Evolutionary conservation across 1,139 yeast genomes (phyloP).

Genomic region (Trichomonascaceae sp.): DNA sequence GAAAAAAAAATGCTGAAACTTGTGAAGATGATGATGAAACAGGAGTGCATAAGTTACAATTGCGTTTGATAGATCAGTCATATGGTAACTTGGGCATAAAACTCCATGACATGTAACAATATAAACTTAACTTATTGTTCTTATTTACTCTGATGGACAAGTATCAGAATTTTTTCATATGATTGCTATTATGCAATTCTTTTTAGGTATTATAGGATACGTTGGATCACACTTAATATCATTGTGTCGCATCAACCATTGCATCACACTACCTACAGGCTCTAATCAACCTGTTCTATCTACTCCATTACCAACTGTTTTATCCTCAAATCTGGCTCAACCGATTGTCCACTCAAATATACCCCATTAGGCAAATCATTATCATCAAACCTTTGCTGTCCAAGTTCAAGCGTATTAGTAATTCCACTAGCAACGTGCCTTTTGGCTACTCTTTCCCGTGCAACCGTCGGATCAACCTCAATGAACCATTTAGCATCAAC

Average conservation of each 20-base stretch:
- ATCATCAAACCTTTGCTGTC: slow-evolving; percentile 52
- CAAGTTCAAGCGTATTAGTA: slow-evolving; percentile 49
- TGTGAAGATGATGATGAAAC: background rate
- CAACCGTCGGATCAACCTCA: slow-evolving; percentile 41
- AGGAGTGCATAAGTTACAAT: background rate
- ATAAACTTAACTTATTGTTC: too few relatives aligned
- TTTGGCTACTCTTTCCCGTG: slow-evolving; percentile 54
- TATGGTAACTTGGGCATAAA: too few relatives aligned
- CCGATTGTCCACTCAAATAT: slow-evolving; percentile 44
- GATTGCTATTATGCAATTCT: background rate
- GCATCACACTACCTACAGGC: too few relatives aligned
- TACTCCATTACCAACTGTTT: background rate
- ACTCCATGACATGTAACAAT: too few relatives aligned
- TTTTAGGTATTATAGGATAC: too few relatives aligned
- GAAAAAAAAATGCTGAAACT: too few relatives aligned
- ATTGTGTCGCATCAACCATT: too few relatives aligned
- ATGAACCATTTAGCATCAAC: slow-evolving; percentile 36
- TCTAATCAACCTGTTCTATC: too few relatives aligned
- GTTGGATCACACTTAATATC: too few relatives aligned
- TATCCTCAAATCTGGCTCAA: slow-evolving; percentile 28
- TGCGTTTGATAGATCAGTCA: background rate
- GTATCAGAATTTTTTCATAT: background rate
- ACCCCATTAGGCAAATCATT: slow-evolving; percentile 70
- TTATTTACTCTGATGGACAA: too few relatives aligned
- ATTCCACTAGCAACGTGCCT: slow-evolving; percentile 73